Evolutionary conservation across 2,329 filamentous ascomycete genomes (phyloP).

Genomic region (Fusarium ramigenum): DNA sequence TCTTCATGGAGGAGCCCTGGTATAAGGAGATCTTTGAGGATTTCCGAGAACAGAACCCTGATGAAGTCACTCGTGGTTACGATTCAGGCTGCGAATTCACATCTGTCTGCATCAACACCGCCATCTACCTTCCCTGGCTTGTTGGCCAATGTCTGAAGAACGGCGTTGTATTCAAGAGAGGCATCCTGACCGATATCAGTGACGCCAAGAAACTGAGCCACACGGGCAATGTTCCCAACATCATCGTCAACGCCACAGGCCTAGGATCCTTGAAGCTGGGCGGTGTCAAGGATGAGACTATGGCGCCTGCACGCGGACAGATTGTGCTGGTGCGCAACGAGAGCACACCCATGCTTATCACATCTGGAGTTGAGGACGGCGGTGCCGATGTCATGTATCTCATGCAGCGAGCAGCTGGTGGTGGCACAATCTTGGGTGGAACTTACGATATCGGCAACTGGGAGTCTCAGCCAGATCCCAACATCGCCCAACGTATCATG

Average conservation of each 20-base stretch:
- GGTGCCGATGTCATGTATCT: conserved; percentile 78
- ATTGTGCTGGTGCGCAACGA: conserved; percentile 85
- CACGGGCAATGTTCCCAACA: conserved; percentile 65
- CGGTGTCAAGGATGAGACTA: conserved; percentile 78
- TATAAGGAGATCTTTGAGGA: conserved; percentile 77
- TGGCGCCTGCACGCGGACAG: conserved; percentile 84
- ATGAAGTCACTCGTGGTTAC: conserved; percentile 69
- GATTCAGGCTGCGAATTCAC: conserved; percentile 81
- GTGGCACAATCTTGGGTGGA: conserved; percentile 87
- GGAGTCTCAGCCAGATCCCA: conserved; percentile 81
- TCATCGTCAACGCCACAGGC: conserved; percentile 88
- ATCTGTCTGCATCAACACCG: conserved; percentile 90
- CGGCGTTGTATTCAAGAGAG: conserved; percentile 74
- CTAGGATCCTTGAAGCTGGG: conserved; percentile 79
- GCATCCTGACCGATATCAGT: conserved; percentile 72
- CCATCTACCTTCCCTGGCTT: conserved; percentile 88
- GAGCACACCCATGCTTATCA: conserved; percentile 72
- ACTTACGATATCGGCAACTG: conserved; percentile 83
- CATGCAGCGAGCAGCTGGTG: conserved; percentile 83
- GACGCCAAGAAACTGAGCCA: conserved; percentile 68
- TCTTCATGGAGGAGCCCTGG: conserved; percentile 76
- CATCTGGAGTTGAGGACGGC: conserved; percentile 78
- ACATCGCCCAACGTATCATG: conserved; percentile 86
- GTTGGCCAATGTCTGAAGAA: conserved; percentile 79
- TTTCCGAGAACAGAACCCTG: conserved; percentile 68